Evolutionary conservation across 192 early-diverging fungal species (phyloP).

Genomic region (Mortierella claussenii): DNA sequence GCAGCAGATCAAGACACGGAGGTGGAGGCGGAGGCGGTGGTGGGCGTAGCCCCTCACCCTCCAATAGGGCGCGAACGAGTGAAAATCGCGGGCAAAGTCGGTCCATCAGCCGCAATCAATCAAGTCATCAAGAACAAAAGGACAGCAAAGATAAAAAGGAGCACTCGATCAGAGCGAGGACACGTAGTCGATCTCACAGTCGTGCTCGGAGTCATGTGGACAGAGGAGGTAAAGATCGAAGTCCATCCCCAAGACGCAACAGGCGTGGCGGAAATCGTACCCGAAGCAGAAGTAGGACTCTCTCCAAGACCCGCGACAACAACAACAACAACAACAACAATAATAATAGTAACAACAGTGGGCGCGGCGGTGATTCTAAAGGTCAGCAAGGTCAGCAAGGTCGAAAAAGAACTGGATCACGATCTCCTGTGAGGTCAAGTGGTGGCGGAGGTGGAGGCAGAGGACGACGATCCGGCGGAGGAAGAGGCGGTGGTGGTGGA

Average conservation of each 20-base stretch:
- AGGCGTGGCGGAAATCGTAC: conserved; percentile 12
- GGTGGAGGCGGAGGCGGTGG: not conserved
- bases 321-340: conserved; percentile 1
- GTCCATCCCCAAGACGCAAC: conserved; percentile 8
- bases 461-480: conserved; percentile 4
- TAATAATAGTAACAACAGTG: conserved; percentile 7
- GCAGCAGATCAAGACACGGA: not conserved
- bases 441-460: conserved; percentile 8
- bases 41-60: conserved; percentile 11
- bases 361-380: conserved; percentile 2
- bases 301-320: not conserved
- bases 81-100: conserved; percentile 9
- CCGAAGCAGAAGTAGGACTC: conserved; percentile 7
- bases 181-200: conserved; percentile 16
- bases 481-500: conserved; percentile 10
- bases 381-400: conserved; percentile 6
- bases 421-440: conserved; percentile 18
- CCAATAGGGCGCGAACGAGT: not conserved
- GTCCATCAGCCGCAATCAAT: conserved; percentile 5
- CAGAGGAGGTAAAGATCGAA: not conserved
- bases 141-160: conserved; percentile 6
- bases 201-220: not conserved
- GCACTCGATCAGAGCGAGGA: not conserved
- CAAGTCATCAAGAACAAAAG: conserved; percentile 6
- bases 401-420: conserved; percentile 18